Evolutionary conservation across 1,284 basidiomycete species (phyloP), one percentile per base, ranked within the genome.

Genomic region (Malassezia furfur): DNA sequence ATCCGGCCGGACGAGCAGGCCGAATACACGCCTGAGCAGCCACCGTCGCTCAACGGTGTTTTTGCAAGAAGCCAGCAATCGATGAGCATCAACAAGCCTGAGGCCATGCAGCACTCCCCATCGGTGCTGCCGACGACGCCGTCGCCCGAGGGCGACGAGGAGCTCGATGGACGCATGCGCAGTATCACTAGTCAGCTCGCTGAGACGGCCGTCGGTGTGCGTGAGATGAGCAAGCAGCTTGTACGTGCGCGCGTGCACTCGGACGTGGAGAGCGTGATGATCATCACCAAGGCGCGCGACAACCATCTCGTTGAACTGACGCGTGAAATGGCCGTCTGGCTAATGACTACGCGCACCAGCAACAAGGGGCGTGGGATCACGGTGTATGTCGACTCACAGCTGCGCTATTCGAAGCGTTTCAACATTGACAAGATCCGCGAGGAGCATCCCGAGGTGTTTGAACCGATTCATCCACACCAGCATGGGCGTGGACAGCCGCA

Each of bases 221-320:
- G 93, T 48, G 94, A 98, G 77, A 93, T 96, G 88, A 93, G 89
- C 83, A 94, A 94, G 77, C 89, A 96, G 77, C 85, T 99, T 35
- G 91, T 91, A 51, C 86, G 91, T 50, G 91, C 91, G 5, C 83
- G 89, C 39, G 89, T 98, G 59, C 85, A 85, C 57, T 87, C 88
- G 5, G 86, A 87, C 68, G 90, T 96, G 58, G 88, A 96, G 75
- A 88, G 83, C 59, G 82, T 99, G 57, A 81, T 99, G 60, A 91
- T 98, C 74, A 87, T 99, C 68, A 99, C 94, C 53, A 98, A 98
- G 77, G 94, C 94, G 31, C 81, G 93, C 52, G 94, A 99, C 79
- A 98, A 98, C 75, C 81, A 89, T 39, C 83, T 98, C 45, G 96
- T 98, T 79, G 85, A 86, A 72, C 82, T 96, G 44, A 99, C 94